A percentile compares a stretch with the other conserved stretches of the same genome.
Conservation (phyloP, 2,329 filamentous ascomycete species). For the Verticillium dahliae region DNA sequence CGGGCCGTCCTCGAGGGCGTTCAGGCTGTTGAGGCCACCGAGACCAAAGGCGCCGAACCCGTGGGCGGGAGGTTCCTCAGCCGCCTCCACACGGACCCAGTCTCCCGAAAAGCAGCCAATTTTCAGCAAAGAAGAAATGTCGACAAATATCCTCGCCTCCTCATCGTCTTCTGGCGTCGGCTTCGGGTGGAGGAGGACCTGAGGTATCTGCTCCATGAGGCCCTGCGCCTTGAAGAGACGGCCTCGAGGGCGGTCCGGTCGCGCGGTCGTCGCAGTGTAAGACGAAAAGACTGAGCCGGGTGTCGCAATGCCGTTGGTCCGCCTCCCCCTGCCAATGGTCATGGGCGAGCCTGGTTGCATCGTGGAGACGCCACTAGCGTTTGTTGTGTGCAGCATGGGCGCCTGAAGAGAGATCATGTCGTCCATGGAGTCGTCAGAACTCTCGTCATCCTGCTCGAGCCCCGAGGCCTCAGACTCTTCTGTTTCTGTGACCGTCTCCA, state of each 20-base stretch:
- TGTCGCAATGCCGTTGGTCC: slow-evolving; percentile 67
- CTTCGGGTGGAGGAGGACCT: slow-evolving; percentile 78
- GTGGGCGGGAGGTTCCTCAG: slow-evolving; percentile 65
- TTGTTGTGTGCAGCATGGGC: slow-evolving; percentile 70
- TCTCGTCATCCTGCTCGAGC: slow-evolving; percentile 60
- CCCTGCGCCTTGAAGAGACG: slow-evolving; percentile 82
- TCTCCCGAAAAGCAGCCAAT: slow-evolving; percentile 97
- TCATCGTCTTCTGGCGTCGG: slow-evolving; percentile 75
- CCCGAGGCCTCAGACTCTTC: slow-evolving; percentile 55
- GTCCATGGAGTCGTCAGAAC: slow-evolving; percentile 87
- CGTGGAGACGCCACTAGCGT: slow-evolving; percentile 72
- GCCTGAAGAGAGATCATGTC: slow-evolving; percentile 87
- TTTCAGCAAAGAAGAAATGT: slow-evolving; percentile 76
- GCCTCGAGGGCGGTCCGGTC: slow-evolving; percentile 64
- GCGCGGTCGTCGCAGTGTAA: slow-evolving; percentile 77
- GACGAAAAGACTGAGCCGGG: slow-evolving; percentile 86
- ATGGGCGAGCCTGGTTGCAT: slow-evolving; percentile 77
- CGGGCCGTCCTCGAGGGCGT: slow-evolving; percentile 44
- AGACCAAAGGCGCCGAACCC: slow-evolving; percentile 58
- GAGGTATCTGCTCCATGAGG: slow-evolving; percentile 62
- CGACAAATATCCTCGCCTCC: slow-evolving; percentile 83
- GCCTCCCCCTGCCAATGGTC: slow-evolving; percentile 58
- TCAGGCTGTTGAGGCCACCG: slow-evolving; percentile 28
- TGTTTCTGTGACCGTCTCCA: slow-evolving; percentile 53
- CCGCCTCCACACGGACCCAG: slow-evolving; percentile 81